phyloP scores from a whole-genome alignment of 75 land plant genomes.

The Pinus taeda region DNA sequence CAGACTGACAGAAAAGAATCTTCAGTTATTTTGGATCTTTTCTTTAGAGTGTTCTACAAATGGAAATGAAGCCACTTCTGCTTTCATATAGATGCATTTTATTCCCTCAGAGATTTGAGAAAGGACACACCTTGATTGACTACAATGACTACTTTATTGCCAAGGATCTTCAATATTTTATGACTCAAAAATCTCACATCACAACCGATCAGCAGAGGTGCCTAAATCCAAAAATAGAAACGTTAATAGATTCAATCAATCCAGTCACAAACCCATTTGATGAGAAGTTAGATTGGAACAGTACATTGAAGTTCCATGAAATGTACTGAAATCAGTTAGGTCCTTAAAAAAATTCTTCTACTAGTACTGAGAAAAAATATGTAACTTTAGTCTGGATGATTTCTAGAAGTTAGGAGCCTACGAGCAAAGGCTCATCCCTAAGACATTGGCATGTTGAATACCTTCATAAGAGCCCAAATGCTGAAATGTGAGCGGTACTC shows the following conservation, averaged over 20 bases:
- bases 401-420: background rate
- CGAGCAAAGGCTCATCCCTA: background rate
- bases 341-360: background rate
- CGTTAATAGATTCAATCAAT: no score
- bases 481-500: constrained; percentile 91
- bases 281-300: no score
- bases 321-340: background rate
- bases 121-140: constrained; percentile 71
- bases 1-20: background rate
- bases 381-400: background rate
- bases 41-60: background rate
- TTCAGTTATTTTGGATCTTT: background rate
- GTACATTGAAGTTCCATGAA: background rate
- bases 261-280: background rate
- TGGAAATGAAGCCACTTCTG: background rate
- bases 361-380: background rate
- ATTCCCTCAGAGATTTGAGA: background rate
- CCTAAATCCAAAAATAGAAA: constrained; percentile 28
- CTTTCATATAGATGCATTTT: background rate
- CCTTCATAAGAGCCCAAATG: constrained; percentile 91
- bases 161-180: constrained; percentile 52
- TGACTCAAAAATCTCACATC: constrained; percentile 53
- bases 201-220: constrained; percentile 84
- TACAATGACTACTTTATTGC: constrained; percentile 71
- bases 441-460: constrained; percentile 7